Percentiles rank a stretch among this genome's conserved stretches.
Conservation (phyloP, 805 yeast species). For the Teunomyces aglyptinius region DNA sequence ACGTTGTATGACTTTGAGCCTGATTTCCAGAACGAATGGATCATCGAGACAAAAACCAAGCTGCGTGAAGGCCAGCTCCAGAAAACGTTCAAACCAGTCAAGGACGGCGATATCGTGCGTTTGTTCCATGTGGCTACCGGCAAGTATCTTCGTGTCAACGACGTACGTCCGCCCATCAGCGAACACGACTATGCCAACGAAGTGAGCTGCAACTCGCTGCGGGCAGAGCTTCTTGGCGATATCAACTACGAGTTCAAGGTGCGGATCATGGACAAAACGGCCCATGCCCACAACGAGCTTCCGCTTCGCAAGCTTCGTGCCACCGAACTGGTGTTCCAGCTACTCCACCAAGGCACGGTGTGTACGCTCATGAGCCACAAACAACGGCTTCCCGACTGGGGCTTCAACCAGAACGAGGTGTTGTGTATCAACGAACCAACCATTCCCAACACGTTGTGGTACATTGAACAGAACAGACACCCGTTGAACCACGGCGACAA, state of each 20-base stretch:
- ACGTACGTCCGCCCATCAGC: constrained; percentile 79
- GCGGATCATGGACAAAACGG: constrained; percentile 38
- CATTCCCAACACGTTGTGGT: constrained; percentile 67
- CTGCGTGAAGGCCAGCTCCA: constrained; percentile 40
- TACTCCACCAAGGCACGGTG: constrained; percentile 62
- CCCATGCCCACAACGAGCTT: constrained; percentile 29
- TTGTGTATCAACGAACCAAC: constrained; percentile 78
- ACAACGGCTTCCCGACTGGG: constrained; percentile 80
- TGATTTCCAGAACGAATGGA: constrained; percentile 71
- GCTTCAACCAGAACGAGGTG: constrained; percentile 81
- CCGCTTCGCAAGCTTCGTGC: constrained; percentile 46
- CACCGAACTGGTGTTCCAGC: constrained; percentile 65
- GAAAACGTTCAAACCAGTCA: constrained; percentile 32
- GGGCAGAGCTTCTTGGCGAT: constrained; percentile 57
- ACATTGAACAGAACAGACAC: constrained; percentile 63
- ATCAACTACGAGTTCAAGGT: constrained; percentile 69
- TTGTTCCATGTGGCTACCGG: constrained; percentile 71
- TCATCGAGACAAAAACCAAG: constrained; percentile 48
- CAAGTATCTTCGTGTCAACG: constrained; percentile 66
- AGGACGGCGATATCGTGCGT: constrained; percentile 57
- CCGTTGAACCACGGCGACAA: constrained; percentile 38
- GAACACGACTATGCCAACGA: constrained; percentile 89
- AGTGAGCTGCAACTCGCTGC: constrained; percentile 70
- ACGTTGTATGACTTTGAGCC: constrained; percentile 62
- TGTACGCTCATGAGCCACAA: constrained; percentile 78